Conservation (phyloP, 2,329 filamentous ascomycete species). For the Calonectria naviculata region DNA sequence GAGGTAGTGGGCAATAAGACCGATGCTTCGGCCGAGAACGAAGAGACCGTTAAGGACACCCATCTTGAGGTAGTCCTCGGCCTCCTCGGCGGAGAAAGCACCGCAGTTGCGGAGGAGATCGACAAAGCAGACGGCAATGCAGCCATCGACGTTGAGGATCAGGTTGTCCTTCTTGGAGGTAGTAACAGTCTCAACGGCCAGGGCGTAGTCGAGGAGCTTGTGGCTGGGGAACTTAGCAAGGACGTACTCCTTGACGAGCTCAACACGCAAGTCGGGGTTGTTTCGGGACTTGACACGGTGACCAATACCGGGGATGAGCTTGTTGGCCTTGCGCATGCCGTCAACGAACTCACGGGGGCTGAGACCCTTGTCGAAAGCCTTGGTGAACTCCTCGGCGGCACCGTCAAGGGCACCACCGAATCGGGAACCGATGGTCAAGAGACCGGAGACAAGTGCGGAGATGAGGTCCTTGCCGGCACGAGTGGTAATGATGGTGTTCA, state of each 20-base stretch:
- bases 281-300: constrained; percentile 99
- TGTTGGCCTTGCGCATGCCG: constrained; percentile 99
- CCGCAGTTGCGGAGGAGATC: constrained; percentile 98
- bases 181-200: constrained; percentile 97
- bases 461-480: constrained; percentile 99
- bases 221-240: constrained; percentile 96
- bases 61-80: constrained; percentile 99
- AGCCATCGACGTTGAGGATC: constrained; percentile 98
- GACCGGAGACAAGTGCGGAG: constrained; percentile 93
- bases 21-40: constrained; percentile 95
- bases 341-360: constrained; percentile 99
- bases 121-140: constrained; percentile 98
- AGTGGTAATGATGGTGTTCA: constrained; percentile 99
- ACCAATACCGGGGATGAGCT: constrained; percentile 98
- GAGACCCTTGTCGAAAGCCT: constrained; percentile 97
- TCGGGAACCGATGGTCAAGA: constrained; percentile 96
- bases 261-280: constrained; percentile 99
- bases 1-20: constrained; percentile 99
- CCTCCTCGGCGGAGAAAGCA: constrained; percentile 95
- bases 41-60: constrained; percentile 99
- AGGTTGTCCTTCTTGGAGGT: constrained; percentile 99
- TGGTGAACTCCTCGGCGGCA: constrained; percentile 97
- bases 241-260: constrained; percentile 99
- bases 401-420: constrained; percentile 99
- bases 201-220: constrained; percentile 98